Evolutionary conservation across 2,329 filamentous ascomycete genomes (phyloP).

Genomic region (Aureobasidium lini): DNA sequence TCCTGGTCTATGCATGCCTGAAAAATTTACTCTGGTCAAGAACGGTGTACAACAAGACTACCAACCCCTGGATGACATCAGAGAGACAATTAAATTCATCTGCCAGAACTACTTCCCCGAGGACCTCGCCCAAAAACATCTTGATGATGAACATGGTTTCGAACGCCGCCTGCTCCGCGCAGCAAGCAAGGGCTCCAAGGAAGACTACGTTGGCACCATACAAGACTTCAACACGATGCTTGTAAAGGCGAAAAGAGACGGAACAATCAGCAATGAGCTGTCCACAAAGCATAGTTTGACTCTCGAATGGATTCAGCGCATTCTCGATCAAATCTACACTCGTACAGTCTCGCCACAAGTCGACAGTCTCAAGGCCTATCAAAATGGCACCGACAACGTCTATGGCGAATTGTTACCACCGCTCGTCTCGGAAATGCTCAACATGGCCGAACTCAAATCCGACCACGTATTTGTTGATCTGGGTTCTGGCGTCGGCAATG

Average conservation of each 20-base stretch:
- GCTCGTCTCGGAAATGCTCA: slow-evolving; percentile 76
- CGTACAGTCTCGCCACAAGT: slow-evolving; percentile 87
- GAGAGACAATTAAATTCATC: slow-evolving; percentile 50
- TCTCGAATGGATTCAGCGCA: slow-evolving; percentile 61
- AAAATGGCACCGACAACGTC: slow-evolving; percentile 85
- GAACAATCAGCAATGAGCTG: slow-evolving; percentile 65
- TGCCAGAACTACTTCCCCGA: slow-evolving; percentile 71
- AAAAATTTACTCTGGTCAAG: slow-evolving; percentile 61
- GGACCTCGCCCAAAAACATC: slow-evolving; percentile 59
- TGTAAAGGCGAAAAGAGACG: slow-evolving; percentile 56
- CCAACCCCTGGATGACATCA: slow-evolving; percentile 54
- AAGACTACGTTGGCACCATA: slow-evolving; percentile 66
- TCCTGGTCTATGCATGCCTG: slow-evolving; percentile 62
- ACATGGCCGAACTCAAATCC: slow-evolving; percentile 68
- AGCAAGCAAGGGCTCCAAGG: slow-evolving; percentile 52
- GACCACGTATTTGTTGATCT: slow-evolving; percentile 87
- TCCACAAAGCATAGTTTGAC: slow-evolving; percentile 61
- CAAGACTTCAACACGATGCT: slow-evolving; percentile 70
- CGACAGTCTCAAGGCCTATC: slow-evolving; percentile 73
- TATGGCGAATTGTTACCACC: slow-evolving; percentile 87
- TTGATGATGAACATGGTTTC: slow-evolving; percentile 65
- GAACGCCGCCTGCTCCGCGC: slow-evolving; percentile 71
- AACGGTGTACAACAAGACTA: slow-evolving; percentile 59
- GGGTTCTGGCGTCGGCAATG: slow-evolving; percentile 92
- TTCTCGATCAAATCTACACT: slow-evolving; percentile 73